These are phyloP conservation scores for Rhodamnia argentea DNA, from an alignment of 345 rosid genomes.

Conservation along the genomic window DNA sequence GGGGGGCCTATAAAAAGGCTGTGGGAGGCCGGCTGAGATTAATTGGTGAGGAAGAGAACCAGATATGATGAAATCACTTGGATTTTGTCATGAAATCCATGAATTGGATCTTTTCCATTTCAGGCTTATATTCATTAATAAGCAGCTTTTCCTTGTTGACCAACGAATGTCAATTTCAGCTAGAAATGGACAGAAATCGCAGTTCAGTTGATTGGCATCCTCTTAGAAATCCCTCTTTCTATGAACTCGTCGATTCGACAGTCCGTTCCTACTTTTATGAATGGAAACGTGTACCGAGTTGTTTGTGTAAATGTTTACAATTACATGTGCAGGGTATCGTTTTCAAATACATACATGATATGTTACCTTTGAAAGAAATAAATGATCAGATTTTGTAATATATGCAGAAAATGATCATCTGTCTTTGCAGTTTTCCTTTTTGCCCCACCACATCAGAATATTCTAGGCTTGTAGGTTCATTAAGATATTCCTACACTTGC, in stretches of 20 bases:
- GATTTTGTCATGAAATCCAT: slow-evolving; percentile 21
- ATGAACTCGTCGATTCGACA: background rate
- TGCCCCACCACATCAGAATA: background rate
- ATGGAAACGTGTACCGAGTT: background rate
- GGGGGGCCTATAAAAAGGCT: background rate
- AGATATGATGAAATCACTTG: slow-evolving; percentile 2
- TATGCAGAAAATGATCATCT: background rate
- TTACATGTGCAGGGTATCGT: background rate
- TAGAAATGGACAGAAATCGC: background rate
- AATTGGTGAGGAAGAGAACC: background rate
- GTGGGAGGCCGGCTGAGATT: background rate
- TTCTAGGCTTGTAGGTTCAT: background rate
- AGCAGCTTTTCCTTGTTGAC: background rate
- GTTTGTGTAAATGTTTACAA: background rate
- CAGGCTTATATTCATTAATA: background rate
- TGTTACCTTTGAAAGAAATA: background rate
- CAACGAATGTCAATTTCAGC: background rate
- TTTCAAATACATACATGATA: background rate
- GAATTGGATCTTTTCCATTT: slow-evolving; percentile 11
- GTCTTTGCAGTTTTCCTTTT: background rate
- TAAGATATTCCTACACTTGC: background rate
- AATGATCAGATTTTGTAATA: background rate
- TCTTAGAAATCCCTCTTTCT: background rate
- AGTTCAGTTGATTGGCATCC: background rate
- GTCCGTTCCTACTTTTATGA: background rate